Conservation (phyloP, 768 basidiomycete species). For the Tephrocybe sp. region DNA sequence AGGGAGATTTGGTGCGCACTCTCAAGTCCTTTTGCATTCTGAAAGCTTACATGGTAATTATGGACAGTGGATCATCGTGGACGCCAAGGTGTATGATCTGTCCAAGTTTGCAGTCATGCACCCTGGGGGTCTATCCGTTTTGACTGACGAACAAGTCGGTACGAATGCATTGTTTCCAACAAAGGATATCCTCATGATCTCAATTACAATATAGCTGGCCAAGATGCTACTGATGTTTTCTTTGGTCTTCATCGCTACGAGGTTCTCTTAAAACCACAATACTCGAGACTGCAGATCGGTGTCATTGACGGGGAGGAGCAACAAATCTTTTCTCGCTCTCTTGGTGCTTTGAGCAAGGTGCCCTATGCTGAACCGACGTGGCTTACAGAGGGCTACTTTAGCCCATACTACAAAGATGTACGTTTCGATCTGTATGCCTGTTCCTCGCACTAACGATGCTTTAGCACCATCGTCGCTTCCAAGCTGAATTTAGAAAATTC, state of each 20-base stretch:
- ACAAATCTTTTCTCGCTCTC: conserved; percentile 39
- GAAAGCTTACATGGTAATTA: conserved; percentile 25
- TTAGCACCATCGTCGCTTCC: conserved; percentile 35
- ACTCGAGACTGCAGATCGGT: conserved; percentile 75
- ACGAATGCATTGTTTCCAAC: conserved; percentile 24
- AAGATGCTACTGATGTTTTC: conserved; percentile 87
- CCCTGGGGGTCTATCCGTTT: conserved; percentile 78
- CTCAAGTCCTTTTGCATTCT: conserved; percentile 22
- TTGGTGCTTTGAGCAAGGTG: conserved; percentile 67
- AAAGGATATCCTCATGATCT: too few species aligned
- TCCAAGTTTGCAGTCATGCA: conserved; percentile 80
- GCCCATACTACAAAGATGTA: conserved; percentile 75
- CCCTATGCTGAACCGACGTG: conserved; percentile 92
- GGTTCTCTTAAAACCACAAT: conserved; percentile 75
- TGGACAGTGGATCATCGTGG: conserved; percentile 79
- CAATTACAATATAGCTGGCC: conserved; percentile 74
- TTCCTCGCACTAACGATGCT: conserved; percentile 28
- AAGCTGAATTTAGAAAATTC: conserved; percentile 65
- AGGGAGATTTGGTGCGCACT: conserved; percentile 3
- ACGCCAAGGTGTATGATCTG: conserved; percentile 67
- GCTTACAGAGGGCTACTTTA: conserved; percentile 69
- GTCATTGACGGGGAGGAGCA: conserved; percentile 61
- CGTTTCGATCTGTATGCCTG: conserved; percentile 39
- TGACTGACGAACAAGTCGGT: conserved; percentile 81
- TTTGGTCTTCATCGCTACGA: conserved; percentile 88